Conservation (phyloP, 2,329 filamentous ascomycete genomes). For the Ophiostoma sp. region DNA sequence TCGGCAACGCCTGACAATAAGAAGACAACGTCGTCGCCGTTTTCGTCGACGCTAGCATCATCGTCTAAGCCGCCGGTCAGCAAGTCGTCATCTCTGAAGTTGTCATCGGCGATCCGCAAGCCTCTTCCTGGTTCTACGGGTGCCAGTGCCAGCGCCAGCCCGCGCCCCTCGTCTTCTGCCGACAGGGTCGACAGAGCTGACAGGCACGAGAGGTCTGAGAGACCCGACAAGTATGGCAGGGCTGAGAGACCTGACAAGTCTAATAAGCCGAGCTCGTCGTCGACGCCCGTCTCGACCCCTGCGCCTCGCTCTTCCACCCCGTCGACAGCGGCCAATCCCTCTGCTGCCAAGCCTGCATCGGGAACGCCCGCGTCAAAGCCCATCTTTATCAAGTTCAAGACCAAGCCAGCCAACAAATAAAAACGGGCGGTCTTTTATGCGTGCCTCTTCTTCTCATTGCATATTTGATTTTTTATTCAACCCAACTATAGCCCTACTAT, state of each 20-base stretch:
- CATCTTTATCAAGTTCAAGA: slow-evolving; percentile 28
- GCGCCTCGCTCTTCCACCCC: neutral
- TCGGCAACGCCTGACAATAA: slow-evolving; percentile 1
- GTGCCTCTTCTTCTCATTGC: neutral
- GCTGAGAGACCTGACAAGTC: neutral
- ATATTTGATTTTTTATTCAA: neutral
- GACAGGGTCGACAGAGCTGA: neutral
- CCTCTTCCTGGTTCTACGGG: slow-evolving; percentile 24
- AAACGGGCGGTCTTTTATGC: neutral
- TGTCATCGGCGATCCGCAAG: slow-evolving; percentile 22
- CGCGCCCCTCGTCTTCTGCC: neutral
- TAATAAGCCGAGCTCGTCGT: neutral
- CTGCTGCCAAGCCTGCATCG: neutral
- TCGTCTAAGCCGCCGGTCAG: neutral
- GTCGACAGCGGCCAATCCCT: neutral
- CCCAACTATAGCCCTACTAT: neutral
- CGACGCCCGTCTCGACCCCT: neutral
- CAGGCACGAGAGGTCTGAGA: neutral
- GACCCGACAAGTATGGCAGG: neutral
- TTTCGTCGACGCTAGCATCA: slow-evolving; percentile 8
- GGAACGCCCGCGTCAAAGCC: slow-evolving; percentile 20
- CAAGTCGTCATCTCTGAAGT: neutral
- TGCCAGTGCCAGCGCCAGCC: neutral
- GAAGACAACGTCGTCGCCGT: slow-evolving; percentile 6
- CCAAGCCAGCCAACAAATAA: slow-evolving; percentile 21